Conservation (phyloP, 352 stramenopile genomes). For the Phytophthora fragariae region DNA sequence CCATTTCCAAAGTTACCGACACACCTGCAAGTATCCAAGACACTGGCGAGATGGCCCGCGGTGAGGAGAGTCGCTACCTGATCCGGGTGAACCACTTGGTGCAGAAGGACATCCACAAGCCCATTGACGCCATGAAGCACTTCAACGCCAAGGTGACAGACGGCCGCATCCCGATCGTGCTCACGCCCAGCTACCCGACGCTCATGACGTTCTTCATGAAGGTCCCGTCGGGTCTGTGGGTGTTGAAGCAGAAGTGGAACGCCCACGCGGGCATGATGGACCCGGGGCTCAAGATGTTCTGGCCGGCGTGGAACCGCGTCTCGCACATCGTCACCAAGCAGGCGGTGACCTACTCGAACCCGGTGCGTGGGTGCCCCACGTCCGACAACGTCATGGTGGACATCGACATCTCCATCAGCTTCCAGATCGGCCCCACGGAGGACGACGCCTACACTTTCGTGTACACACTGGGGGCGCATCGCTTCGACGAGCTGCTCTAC, state of each 20-base stretch:
- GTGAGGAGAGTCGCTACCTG: slow-evolving; percentile 30
- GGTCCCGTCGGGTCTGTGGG: slow-evolving; percentile 75
- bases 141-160: slow-evolving; percentile 68
- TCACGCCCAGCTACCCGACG: slow-evolving; percentile 62
- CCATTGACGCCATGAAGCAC: slow-evolving; percentile 57
- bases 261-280: slow-evolving; percentile 81
- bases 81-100: slow-evolving; percentile 53
- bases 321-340: slow-evolving; percentile 91
- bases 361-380: slow-evolving; percentile 76
- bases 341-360: slow-evolving; percentile 83
- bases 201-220: slow-evolving; percentile 65
- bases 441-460: slow-evolving; percentile 87
- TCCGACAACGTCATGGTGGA: slow-evolving; percentile 92
- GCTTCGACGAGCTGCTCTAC: slow-evolving; percentile 88
- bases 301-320: slow-evolving; percentile 79
- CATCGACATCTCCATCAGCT: slow-evolving; percentile 90
- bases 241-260: slow-evolving; percentile 90
- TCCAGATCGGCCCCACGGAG: slow-evolving; percentile 83
- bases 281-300: slow-evolving; percentile 81
- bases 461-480: slow-evolving; percentile 82
- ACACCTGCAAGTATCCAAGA: background rate
- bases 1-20: slow-evolving; percentile 22
- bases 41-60: background rate
- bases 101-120: slow-evolving; percentile 61
- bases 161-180: slow-evolving; percentile 70